phyloP scores from a whole-genome alignment of 192 early-diverging fungal genomes.

The Phycomyces blakesleeanus region DNA sequence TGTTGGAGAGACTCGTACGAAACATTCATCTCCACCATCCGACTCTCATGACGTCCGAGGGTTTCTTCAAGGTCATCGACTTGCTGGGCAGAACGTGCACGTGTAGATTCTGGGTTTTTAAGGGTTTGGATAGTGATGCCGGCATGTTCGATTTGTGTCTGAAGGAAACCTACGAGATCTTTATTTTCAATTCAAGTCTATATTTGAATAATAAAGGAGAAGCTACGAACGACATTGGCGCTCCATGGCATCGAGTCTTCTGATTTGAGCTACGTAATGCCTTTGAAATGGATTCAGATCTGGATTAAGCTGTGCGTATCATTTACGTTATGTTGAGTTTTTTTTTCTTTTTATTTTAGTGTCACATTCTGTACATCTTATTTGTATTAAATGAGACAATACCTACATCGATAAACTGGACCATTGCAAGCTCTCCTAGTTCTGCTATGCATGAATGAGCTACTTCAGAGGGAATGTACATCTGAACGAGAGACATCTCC shows the following conservation, averaged over 20 bases:
- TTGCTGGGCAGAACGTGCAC: constrained; percentile 84
- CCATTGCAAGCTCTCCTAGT: constrained; percentile 89
- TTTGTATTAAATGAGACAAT: background rate
- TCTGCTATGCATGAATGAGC: constrained; percentile 88
- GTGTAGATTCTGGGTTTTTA: constrained; percentile 42
- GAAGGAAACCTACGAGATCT: constrained; percentile 73
- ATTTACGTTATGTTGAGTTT: background rate
- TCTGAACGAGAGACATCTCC: constrained; percentile 90
- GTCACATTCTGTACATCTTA: background rate
- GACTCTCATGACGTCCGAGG: constrained; percentile 75
- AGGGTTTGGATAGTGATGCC: constrained; percentile 59
- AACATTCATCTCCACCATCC: constrained; percentile 81
- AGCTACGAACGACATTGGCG: constrained; percentile 78
- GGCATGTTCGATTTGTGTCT: constrained; percentile 71
- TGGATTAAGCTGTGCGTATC: constrained; percentile 69
- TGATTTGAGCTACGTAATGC: constrained; percentile 93
- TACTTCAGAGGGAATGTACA: constrained; percentile 95
- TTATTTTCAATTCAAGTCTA: no score
- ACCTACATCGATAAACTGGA: constrained; percentile 93
- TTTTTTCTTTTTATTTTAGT: no score
- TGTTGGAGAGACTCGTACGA: constrained; percentile 86
- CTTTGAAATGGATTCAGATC: constrained; percentile 96
- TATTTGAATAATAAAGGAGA: no score
- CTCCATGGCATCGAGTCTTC: constrained; percentile 96
- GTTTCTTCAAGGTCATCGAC: constrained; percentile 89